Percentiles rank a stretch among this genome's conserved stretches.
These are phyloP conservation scores for Schwanniomyces sp. DNA, from an alignment of 805 yeast species.

Conservation along the genomic window DNA sequence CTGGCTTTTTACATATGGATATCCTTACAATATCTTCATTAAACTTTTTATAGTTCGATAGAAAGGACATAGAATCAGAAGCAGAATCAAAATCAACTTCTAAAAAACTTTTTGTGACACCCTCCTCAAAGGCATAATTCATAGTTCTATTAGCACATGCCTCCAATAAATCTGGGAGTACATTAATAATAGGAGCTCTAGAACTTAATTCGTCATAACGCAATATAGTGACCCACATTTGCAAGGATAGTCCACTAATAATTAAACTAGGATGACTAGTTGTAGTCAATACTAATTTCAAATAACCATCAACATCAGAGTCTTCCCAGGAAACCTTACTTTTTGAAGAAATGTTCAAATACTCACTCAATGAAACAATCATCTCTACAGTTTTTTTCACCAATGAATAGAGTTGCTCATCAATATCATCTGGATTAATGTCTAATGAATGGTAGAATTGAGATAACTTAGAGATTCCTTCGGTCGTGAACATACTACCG, in stretches of 20 bases:
- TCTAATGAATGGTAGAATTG: constrained; percentile 63
- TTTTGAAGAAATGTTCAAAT: constrained; percentile 52
- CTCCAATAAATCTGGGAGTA: constrained; percentile 70
- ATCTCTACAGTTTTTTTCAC: constrained; percentile 90
- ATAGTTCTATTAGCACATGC: constrained; percentile 76
- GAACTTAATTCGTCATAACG: constrained; percentile 75
- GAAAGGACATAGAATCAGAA: constrained; percentile 74
- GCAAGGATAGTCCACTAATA: constrained; percentile 86
- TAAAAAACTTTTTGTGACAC: constrained; percentile 62
- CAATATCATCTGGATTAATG: constrained; percentile 67
- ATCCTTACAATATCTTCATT: constrained; percentile 90
- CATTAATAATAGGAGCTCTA: constrained; percentile 50
- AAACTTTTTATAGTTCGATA: constrained; percentile 76
- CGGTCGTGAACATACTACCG: constrained; percentile 71
- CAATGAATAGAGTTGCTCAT: constrained; percentile 77
- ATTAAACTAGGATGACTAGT: constrained; percentile 83
- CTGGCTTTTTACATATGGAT: constrained; percentile 81
- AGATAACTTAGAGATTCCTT: constrained; percentile 69
- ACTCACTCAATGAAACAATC: constrained; percentile 84
- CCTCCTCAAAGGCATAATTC: constrained; percentile 68
- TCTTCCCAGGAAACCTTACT: constrained; percentile 48
- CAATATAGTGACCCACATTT: constrained; percentile 90
- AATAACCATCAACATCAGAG: constrained; percentile 66
- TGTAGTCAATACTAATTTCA: constrained; percentile 74
- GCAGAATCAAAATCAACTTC: constrained; percentile 87